Conservation (phyloP, 148 eudicot genomes). For the Spergularia marina region DNA sequence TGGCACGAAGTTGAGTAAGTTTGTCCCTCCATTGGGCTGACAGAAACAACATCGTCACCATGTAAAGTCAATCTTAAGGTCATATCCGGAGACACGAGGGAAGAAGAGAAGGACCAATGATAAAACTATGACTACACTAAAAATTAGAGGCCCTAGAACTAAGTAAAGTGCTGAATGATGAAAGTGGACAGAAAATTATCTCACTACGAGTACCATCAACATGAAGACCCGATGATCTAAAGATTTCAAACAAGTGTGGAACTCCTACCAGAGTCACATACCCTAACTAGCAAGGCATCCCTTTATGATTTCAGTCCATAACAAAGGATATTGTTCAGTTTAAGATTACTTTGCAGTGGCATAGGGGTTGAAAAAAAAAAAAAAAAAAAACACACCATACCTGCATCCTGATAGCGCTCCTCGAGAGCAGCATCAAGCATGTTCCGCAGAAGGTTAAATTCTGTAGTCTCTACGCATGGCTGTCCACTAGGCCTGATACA, state of each 20-base stretch:
- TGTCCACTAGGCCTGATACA: constrained; percentile 65
- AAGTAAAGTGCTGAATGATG: too few species aligned
- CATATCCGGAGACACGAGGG: not conserved
- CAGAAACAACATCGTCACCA: constrained; percentile 13
- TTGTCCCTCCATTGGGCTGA: constrained; percentile 91
- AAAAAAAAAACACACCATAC: constrained; percentile 31
- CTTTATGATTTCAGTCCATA: not conserved
- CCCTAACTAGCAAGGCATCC: not conserved
- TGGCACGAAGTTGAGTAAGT: constrained; percentile 75
- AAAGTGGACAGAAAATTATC: too few species aligned
- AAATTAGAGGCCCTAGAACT: too few species aligned
- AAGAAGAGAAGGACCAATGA: not conserved
- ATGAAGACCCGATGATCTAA: not conserved
- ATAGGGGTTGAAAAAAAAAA: not conserved
- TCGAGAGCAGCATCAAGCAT: constrained; percentile 86
- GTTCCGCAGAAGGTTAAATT: constrained; percentile 68
- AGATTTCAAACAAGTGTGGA: not conserved
- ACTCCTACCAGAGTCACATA: not conserved
- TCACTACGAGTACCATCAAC: too few species aligned
- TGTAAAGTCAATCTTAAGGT: not conserved
- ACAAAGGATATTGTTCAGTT: not conserved
- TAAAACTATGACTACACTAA: not conserved
- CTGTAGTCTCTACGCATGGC: constrained; percentile 68
- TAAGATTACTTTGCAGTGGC: not conserved
- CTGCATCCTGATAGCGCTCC: constrained; percentile 91